A percentile compares a stretch with the other conserved stretches of the same genome.
These are phyloP conservation scores for Paraphaeosphaeria sporulosa DNA, from an alignment of 2,329 filamentous ascomycete genomes.

Conservation along the genomic window DNA sequence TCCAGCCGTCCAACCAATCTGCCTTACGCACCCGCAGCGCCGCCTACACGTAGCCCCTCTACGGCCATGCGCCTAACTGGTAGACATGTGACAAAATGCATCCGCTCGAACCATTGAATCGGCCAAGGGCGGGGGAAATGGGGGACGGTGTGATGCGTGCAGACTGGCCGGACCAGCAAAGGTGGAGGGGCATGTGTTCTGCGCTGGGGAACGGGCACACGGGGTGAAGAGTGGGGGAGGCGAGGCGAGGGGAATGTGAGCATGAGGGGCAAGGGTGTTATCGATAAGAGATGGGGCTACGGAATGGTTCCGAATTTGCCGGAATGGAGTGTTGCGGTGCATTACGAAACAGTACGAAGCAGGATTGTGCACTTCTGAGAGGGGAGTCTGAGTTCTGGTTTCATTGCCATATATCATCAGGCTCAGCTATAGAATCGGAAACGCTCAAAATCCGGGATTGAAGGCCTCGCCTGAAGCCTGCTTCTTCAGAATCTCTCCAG, in stretches of 20 bases:
- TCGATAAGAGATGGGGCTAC: conserved; percentile 6
- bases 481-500: conserved; percentile 62
- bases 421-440: not conserved
- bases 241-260: conserved; percentile 28
- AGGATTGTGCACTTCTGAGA: not conserved
- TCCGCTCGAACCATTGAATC: not conserved
- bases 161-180: conserved; percentile 17
- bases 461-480: conserved; percentile 41
- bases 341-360: not conserved
- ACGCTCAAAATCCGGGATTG: conserved; percentile 15
- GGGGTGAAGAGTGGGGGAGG: conserved; percentile 34
- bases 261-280: conserved; percentile 18
- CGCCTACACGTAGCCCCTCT: not conserved
- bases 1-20: not conserved
- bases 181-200: conserved; percentile 10
- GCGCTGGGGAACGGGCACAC: conserved; percentile 9
- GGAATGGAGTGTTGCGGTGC: not conserved
- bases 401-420: not conserved
- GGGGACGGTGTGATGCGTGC: conserved; percentile 7
- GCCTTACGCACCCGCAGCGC: not conserved
- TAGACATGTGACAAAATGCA: conserved; percentile 17
- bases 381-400: not conserved
- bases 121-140: conserved; percentile 12
- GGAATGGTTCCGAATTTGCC: conserved; percentile 4
- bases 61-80: conserved; percentile 7